Percentiles rank a stretch among this genome's conserved stretches.
Conservation (phyloP, 2,329 filamentous ascomycete genomes). For the Aschersonia sp. region DNA sequence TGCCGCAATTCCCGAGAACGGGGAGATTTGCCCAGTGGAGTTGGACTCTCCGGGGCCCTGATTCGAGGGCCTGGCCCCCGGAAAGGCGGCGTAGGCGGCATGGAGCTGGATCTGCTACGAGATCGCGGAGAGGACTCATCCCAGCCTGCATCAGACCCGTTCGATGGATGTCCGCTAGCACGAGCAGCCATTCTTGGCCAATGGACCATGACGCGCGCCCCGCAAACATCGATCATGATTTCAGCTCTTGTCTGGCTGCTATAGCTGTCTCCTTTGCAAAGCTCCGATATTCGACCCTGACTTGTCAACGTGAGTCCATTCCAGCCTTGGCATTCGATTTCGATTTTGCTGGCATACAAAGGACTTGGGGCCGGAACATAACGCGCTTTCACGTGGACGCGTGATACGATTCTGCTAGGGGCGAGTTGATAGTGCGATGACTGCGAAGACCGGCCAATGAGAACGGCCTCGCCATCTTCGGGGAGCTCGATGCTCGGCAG, state of each 20-base stretch:
- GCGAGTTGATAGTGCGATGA: slow-evolving; percentile 94
- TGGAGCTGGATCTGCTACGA: slow-evolving; percentile 13
- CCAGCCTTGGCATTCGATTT: slow-evolving; percentile 88
- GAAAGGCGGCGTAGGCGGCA: slow-evolving; percentile 48
- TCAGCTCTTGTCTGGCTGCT: slow-evolving; percentile 79
- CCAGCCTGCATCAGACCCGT: slow-evolving; percentile 55
- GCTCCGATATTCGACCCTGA: slow-evolving; percentile 72
- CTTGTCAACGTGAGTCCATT: slow-evolving; percentile 91
- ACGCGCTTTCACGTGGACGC: slow-evolving; percentile 79
- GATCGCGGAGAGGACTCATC: slow-evolving; percentile 43
- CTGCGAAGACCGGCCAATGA: slow-evolving; percentile 88
- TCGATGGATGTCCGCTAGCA: slow-evolving; percentile 25
- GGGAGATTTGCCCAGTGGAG: slow-evolving; percentile 17
- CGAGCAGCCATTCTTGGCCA: slow-evolving; percentile 55
- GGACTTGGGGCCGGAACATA: slow-evolving; percentile 59
- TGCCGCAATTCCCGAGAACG: too few species aligned
- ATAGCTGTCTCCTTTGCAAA: slow-evolving; percentile 80
- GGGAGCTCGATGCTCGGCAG: slow-evolving; percentile 74
- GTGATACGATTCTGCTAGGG: slow-evolving; percentile 80
- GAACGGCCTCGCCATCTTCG: slow-evolving; percentile 64
- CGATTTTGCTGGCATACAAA: slow-evolving; percentile 62
- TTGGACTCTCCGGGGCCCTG: slow-evolving; percentile 61
- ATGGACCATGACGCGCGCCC: slow-evolving; percentile 74
- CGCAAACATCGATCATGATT: slow-evolving; percentile 92
- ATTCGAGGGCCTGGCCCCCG: slow-evolving; percentile 39